These are phyloP conservation scores for Yamadazyma sp. DNA, from an alignment of 805 yeast genomes.

Conservation along the genomic window DNA sequence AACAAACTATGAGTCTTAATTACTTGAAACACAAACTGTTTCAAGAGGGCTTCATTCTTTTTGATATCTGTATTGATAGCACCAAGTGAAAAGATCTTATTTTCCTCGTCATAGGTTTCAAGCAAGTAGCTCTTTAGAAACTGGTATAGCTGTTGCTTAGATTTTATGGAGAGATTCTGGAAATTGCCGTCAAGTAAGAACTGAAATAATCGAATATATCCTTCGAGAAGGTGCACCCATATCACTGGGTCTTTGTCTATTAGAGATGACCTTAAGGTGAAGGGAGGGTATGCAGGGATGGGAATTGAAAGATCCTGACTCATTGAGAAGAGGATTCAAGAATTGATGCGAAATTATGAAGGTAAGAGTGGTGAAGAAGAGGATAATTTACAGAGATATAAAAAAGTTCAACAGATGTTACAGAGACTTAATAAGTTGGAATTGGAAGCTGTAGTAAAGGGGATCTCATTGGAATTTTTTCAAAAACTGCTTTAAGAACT, in stretches of 20 bases:
- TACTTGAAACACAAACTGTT: conserved; percentile 50
- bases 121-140: conserved; percentile 57
- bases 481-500: no score
- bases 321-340: conserved; percentile 1
- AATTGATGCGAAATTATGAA: background rate
- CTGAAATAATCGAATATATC: conserved; percentile 54
- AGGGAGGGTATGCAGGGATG: conserved; percentile 72
- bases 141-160: conserved; percentile 56
- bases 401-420: no score
- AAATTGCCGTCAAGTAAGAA: conserved; percentile 43
- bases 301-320: conserved; percentile 21
- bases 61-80: conserved; percentile 68
- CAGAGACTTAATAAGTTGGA: no score
- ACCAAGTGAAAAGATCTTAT: conserved; percentile 66
- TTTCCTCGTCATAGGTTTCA: conserved; percentile 62
- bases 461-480: no score
- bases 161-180: conserved; percentile 45
- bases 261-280: conserved; percentile 69
- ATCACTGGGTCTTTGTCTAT: conserved; percentile 83
- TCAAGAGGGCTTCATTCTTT: conserved; percentile 48
- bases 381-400: no score
- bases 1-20: conserved; percentile 54
- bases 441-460: no score
- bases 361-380: no score
- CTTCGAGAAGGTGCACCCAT: conserved; percentile 71